A percentile compares a stretch with the other conserved stretches of the same genome.
phyloP scores from a whole-genome alignment of 768 basidiomycete genomes.

The Hericium alpestre region DNA sequence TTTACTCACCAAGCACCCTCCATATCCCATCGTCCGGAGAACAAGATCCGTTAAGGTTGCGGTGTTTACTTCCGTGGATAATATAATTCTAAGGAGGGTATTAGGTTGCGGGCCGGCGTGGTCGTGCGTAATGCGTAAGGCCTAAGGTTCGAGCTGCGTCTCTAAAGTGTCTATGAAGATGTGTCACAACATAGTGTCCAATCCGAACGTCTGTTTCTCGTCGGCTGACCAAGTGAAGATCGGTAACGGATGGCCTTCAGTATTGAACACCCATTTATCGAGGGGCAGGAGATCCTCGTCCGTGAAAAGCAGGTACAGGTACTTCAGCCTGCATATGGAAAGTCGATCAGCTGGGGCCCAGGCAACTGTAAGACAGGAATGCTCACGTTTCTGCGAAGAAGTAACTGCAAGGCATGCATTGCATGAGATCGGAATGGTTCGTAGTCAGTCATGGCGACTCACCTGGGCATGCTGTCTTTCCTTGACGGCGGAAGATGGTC shows the following conservation, averaged over 20 bases:
- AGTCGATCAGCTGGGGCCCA: background rate
- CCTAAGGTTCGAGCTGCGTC: no score
- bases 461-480: constrained; percentile 27
- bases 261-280: constrained; percentile 36
- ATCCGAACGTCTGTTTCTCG: constrained; percentile 32
- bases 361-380: background rate
- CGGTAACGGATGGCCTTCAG: constrained; percentile 64
- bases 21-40: no score
- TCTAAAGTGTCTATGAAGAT: no score
- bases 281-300: constrained; percentile 47
- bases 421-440: background rate
- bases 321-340: constrained; percentile 44
- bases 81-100: no score
- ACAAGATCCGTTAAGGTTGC: no score
- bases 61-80: no score
- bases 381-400: constrained; percentile 43
- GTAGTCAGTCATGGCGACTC: constrained; percentile 15
- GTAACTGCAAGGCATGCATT: constrained; percentile 23
- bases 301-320: constrained; percentile 57
- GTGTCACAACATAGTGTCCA: no score
- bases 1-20: no score
- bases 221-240: constrained; percentile 50
- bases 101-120: background rate
- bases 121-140: constrained; percentile 11
- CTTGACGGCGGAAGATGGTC: constrained; percentile 29